These are phyloP conservation scores for Candida tropicalis DNA, from an alignment of 1,139 yeast species.

Conservation along the genomic window DNA sequence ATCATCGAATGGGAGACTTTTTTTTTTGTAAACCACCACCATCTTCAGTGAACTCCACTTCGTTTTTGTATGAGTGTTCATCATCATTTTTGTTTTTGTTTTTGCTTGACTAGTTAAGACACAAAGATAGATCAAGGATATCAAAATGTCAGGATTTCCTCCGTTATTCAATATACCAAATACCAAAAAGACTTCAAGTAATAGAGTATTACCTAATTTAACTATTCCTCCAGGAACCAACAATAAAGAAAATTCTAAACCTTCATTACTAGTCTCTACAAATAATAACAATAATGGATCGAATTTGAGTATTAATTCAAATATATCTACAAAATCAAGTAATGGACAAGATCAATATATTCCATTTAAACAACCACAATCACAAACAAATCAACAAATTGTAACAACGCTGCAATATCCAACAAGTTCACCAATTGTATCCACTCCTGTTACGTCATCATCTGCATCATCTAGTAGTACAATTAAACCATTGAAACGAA, in stretches of 20 bases:
- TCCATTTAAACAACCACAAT: not conserved
- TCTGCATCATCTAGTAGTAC: constrained; percentile 9
- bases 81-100: too few species aligned
- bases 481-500: constrained; percentile 28
- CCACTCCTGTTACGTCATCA: not conserved
- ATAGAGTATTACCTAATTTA: constrained; percentile 16
- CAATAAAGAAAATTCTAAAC: constrained; percentile 10
- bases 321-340: not conserved
- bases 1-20: not conserved
- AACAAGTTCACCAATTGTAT: not conserved
- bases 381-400: too few species aligned
- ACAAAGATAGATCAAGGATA: too few species aligned
- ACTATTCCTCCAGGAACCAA: constrained; percentile 17
- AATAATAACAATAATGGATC: not conserved
- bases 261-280: constrained; percentile 4
- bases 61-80: too few species aligned
- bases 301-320: not conserved
- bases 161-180: constrained; percentile 21
- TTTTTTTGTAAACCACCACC: not conserved
- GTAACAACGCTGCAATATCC: not conserved
- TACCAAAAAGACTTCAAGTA: constrained; percentile 15
- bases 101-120: too few species aligned
- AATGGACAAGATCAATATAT: constrained; percentile 3
- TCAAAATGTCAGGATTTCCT: constrained; percentile 18
- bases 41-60: too few species aligned